Conservation (phyloP, 352 stramenopile genomes). For the Aphanomyces euteiches region DNA sequence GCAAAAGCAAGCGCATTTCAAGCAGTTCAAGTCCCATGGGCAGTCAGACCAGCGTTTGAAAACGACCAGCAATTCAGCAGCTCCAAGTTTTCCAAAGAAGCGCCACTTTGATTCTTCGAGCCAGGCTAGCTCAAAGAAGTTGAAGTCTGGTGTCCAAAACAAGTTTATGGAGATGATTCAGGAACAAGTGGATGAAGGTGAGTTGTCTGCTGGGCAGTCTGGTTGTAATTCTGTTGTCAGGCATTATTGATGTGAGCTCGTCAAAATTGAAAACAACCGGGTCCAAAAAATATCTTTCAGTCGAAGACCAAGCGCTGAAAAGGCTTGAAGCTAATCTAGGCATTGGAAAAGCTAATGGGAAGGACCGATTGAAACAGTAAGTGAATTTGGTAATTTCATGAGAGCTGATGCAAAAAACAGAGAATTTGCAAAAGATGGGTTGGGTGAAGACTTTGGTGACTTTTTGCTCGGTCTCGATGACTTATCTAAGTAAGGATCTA, state of each 20-base stretch:
- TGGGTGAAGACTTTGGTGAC: conserved; percentile 77
- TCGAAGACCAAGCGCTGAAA: conserved; percentile 71
- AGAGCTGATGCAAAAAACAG: conserved; percentile 34
- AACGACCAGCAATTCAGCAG: not conserved
- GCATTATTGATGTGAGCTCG: not conserved
- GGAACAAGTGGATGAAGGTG: conserved; percentile 42
- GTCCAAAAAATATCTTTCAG: conserved; percentile 45
- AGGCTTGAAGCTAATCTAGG: conserved; percentile 40
- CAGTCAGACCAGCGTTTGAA: conserved; percentile 7
- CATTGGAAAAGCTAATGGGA: conserved; percentile 42
- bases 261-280: conserved; percentile 34
- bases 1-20: conserved; percentile 56
- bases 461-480: conserved; percentile 68
- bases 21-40: conserved; percentile 28
- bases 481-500: conserved; percentile 54
- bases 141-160: conserved; percentile 47
- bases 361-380: conserved; percentile 70
- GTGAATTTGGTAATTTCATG: conserved; percentile 19
- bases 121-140: conserved; percentile 27
- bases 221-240: not conserved
- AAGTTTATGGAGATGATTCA: conserved; percentile 77
- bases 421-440: conserved; percentile 72
- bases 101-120: conserved; percentile 13
- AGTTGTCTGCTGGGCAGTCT: not conserved
- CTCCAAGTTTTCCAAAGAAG: conserved; percentile 30